These are phyloP conservation scores for Kockiozyma suomiensis DNA, from an alignment of 805 yeast genomes.

Conservation along the genomic window DNA sequence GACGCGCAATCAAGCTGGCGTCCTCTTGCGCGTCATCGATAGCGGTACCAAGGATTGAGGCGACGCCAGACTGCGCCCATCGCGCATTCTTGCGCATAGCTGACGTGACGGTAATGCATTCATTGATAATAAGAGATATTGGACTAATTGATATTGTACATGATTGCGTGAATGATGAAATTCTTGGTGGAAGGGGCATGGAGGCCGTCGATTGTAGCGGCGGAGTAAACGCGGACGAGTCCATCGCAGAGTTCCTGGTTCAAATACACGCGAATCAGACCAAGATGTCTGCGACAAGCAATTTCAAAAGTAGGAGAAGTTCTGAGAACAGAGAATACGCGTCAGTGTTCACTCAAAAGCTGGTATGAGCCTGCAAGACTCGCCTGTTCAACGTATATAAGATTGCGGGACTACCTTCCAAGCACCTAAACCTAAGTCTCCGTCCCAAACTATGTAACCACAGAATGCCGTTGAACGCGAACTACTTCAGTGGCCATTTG, in stretches of 20 bases:
- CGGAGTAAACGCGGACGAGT: conserved; percentile 2
- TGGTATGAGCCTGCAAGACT: background rate
- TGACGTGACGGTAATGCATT: conserved; percentile 81
- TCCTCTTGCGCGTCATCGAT: conserved; percentile 49
- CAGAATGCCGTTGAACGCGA: too few species aligned
- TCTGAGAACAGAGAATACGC: background rate
- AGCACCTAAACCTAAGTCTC: conserved; percentile 3
- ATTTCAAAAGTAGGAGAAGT: background rate
- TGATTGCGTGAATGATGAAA: conserved; percentile 27
- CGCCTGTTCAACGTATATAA: background rate
- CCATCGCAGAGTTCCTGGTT: background rate
- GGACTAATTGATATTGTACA: conserved; percentile 62
- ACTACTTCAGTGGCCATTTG: too few species aligned
- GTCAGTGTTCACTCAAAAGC: background rate
- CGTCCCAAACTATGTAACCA: background rate
- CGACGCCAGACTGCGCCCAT: conserved; percentile 76
- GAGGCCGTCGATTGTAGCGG: conserved; percentile 4
- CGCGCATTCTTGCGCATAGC: conserved; percentile 87
- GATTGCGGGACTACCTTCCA: background rate
- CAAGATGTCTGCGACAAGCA: background rate
- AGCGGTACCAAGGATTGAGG: conserved; percentile 77
- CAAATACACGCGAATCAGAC: background rate
- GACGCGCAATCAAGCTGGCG: conserved; percentile 45
- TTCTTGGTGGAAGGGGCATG: conserved; percentile 26
- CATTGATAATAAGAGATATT: conserved; percentile 79